Conservation (phyloP, 2,329 filamentous ascomycete genomes). For the Trichoderma atrobrunneum region DNA sequence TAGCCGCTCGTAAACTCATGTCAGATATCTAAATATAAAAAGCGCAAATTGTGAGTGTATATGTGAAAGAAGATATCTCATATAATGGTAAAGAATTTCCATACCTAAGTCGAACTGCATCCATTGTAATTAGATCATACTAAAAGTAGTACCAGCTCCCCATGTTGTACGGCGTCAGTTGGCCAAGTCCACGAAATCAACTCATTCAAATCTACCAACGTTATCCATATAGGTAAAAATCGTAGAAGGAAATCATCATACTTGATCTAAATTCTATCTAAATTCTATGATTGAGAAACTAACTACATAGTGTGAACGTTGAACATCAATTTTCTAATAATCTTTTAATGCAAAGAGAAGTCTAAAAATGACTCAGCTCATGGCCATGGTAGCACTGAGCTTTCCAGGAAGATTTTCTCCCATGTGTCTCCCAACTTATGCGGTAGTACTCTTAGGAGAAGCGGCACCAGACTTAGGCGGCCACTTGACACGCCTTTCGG, state of each 20-base stretch:
- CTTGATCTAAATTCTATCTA: not conserved
- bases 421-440: not conserved
- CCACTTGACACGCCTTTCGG: slow-evolving; percentile 49
- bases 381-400: not conserved
- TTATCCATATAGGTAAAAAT: not conserved
- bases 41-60: too few species aligned
- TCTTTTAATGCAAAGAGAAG: not conserved
- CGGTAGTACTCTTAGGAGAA: not conserved
- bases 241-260: not conserved
- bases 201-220: not conserved
- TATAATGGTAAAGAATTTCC: too few species aligned
- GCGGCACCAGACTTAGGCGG: slow-evolving; percentile 31
- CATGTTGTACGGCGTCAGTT: not conserved
- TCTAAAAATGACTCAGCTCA: not conserved
- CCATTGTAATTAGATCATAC: fast-evolving
- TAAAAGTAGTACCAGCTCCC: not conserved
- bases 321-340: not conserved
- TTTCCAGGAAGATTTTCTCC: not conserved
- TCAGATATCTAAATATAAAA: not conserved
- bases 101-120: too few species aligned
- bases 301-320: not conserved
- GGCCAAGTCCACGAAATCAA: not conserved
- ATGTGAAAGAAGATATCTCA: too few species aligned
- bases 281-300: not conserved
- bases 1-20: not conserved